A percentile compares a stretch with the other conserved stretches of the same genome.
phyloP scores from a whole-genome alignment of 169 alveolate species.

The Hepatocystis sp. region DNA sequence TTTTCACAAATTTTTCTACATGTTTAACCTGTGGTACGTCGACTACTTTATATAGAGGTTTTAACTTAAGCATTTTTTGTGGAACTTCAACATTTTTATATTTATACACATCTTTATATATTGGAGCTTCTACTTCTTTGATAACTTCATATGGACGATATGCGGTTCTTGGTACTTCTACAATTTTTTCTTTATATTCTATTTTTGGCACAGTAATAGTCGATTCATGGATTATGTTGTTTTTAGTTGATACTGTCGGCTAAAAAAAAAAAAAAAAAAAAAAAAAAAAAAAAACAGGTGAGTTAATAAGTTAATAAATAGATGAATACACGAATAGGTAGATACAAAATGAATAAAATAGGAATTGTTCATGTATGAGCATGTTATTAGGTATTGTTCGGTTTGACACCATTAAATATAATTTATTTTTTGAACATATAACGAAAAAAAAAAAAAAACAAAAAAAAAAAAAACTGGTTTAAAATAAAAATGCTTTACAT shows the following conservation, averaged over 20 bases:
- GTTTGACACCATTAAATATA: too few relatives aligned
- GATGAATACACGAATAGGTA: too few relatives aligned
- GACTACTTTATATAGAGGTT: conserved; percentile 67
- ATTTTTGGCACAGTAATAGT: conserved; percentile 69
- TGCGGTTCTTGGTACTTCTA: conserved; percentile 55
- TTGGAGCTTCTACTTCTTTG: conserved; percentile 62
- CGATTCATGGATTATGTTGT: conserved; percentile 70
- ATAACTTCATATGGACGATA: conserved; percentile 62
- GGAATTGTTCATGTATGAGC: too few relatives aligned
- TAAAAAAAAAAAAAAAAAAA: background rate
- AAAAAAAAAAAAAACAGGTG: background rate
- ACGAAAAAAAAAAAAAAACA: too few relatives aligned
- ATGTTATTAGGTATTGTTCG: too few relatives aligned
- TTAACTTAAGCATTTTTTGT: conserved; percentile 33
- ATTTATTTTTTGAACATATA: too few relatives aligned
- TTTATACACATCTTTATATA: conserved; percentile 50
- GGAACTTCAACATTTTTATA: conserved; percentile 69
- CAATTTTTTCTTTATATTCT: conserved; percentile 50
- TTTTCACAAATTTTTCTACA: conserved; percentile 62
- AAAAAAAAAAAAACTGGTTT: too few relatives aligned
- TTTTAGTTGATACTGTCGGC: conserved; percentile 17
- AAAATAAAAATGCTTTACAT: too few relatives aligned
- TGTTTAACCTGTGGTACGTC: conserved; percentile 63
- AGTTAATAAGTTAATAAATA: too few relatives aligned
- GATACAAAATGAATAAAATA: too few relatives aligned